Base-by-base conservation (phyloP, 2,329 filamentous ascomycete species). In the Hirsutella minnesotensis region DNA sequence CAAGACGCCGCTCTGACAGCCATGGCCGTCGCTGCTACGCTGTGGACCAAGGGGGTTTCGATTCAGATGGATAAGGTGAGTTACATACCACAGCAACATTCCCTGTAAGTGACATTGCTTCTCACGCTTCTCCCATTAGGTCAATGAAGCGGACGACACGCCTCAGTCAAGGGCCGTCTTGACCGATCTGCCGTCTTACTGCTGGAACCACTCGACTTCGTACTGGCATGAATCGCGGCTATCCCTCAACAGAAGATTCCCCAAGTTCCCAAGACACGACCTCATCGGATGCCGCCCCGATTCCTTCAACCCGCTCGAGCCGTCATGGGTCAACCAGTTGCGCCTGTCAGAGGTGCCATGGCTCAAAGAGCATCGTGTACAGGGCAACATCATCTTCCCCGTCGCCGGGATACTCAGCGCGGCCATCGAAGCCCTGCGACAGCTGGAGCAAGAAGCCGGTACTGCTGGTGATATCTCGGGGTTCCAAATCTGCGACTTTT, bases 151-250 rank as follows among this genome's bases (percentile, higher is more conserved):
- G 33, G 33, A 27, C 33, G 40, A 36, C 20, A 8, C 39, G 13
- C 34, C 39, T 29, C 19, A 34, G 12, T 21, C 39, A 9, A 22
- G 21, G 9, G 12, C 31, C 5, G 22, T 41, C 40, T 29, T 41
- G 31, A 24, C 33, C 20, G 31, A 41, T 20, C 20, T 41, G 31
- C 40, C 40, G n/a, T 29, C 40, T 7, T 41, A 41, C 33, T 19
- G 31, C 22, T 41, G 40, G 40, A 41, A 41, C 9, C 40, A 41
- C 18, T 27, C 40, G 10, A 24, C 24, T 12, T 41, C 40, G 21
- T 41, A 41, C 40, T 41, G 40, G 40, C 40, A 41, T 13, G 40
- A 41, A 21, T 35, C 40, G 4, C 24, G 40, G 13, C 13, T 24
- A 9, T 36, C 40, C 8, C 22, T 31, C 13, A 41, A 41, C 22